phyloP scores from a whole-genome alignment of 1,139 yeast species.

The Yamadazyma dushanensis region DNA sequence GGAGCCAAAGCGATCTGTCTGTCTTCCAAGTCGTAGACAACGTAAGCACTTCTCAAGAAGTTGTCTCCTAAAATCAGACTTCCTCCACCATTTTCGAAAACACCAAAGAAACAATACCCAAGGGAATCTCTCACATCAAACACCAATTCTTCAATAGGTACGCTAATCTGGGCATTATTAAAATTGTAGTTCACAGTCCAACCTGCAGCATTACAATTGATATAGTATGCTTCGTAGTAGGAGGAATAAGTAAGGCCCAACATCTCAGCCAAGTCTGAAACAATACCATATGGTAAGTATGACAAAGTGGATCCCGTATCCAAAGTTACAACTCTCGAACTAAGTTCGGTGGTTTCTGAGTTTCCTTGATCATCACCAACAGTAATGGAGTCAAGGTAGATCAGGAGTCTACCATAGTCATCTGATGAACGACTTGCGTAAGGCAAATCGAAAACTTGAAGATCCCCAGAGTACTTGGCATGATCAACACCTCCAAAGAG shows the following conservation, averaged over 20 bases:
- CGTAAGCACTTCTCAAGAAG: conserved; percentile 69
- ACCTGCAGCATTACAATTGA: conserved; percentile 18
- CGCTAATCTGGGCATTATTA: conserved; percentile 32
- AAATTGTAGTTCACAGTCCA: conserved; percentile 29
- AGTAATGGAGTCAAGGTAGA: neutral
- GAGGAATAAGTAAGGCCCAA: conserved; percentile 1
- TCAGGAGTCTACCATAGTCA: no score
- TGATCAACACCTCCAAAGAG: conserved; percentile 53
- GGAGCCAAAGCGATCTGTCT: conserved; percentile 66
- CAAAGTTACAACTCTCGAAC: conserved; percentile 26
- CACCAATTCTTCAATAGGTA: conserved; percentile 31
- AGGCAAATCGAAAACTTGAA: neutral
- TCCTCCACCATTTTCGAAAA: conserved; percentile 9
- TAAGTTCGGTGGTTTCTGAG: neutral
- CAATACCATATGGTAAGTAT: conserved; percentile 26
- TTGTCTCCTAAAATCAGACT: conserved; percentile 60
- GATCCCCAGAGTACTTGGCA: conserved; percentile 40
- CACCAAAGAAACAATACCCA: conserved; percentile 19
- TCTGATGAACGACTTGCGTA: no score
- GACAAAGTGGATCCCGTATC: conserved; percentile 44
- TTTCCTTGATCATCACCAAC: neutral
- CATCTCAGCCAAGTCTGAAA: conserved; percentile 10
- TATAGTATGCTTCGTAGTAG: conserved; percentile 21
- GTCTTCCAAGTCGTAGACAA: conserved; percentile 72
- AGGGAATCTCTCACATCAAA: conserved; percentile 8